These are phyloP conservation scores for Leishmania guyanensis DNA, from an alignment of 208 protist species.

Conservation along the genomic window DNA sequence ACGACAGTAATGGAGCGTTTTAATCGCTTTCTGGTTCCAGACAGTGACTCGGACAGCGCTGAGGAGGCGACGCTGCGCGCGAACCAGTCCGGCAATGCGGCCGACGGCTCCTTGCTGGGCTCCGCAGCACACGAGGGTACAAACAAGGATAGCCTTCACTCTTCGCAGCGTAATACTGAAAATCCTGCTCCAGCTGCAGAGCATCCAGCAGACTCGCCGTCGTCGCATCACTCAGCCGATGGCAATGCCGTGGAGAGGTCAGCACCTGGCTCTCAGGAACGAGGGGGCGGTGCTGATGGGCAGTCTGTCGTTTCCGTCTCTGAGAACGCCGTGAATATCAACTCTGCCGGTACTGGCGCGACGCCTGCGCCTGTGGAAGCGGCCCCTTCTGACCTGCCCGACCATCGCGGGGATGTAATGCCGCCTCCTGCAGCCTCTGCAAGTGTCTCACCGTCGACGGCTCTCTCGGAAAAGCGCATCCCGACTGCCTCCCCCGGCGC, in stretches of 20 bases:
- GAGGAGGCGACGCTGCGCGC: constrained; percentile 18
- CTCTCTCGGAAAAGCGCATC: not conserved
- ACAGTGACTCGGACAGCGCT: constrained; percentile 66
- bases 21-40: constrained; percentile 47
- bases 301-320: not conserved
- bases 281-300: not conserved
- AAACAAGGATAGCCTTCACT: not conserved
- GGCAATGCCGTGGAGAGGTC: not conserved
- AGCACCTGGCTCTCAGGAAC: not conserved
- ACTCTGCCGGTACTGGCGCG: not conserved
- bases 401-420: not conserved
- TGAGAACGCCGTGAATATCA: not conserved
- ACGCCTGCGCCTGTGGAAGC: not conserved
- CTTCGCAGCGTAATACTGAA: not conserved
- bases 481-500: not conserved
- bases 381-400: not conserved
- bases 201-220: not conserved
- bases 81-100: not conserved
- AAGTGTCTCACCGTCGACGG: not conserved
- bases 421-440: not conserved
- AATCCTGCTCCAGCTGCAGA: not conserved
- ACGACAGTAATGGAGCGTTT: constrained; percentile 40
- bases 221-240: constrained; percentile 1
- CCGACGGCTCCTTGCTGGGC: constrained; percentile 5
- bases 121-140: not conserved